A percentile compares a stretch with the other conserved stretches of the same genome.
These are phyloP conservation scores for Annulohypoxylon stygium DNA, from an alignment of 495 filamentous ascomycete species.

Conservation along the genomic window DNA sequence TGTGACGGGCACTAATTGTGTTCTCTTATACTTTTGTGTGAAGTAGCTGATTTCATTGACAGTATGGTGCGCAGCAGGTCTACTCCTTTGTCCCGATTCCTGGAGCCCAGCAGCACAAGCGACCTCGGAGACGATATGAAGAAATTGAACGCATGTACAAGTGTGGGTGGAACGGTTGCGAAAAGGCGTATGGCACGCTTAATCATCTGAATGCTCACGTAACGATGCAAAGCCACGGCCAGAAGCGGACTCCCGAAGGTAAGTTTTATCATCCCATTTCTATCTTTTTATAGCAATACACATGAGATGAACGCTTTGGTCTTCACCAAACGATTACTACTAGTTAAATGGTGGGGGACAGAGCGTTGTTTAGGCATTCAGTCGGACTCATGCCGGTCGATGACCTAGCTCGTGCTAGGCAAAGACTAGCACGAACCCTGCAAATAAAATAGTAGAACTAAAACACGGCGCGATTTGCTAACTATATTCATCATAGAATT, in stretches of 20 bases:
- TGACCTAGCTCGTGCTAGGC: slow-evolving; percentile 32
- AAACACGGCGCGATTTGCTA: slow-evolving; percentile 24
- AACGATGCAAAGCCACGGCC: slow-evolving; percentile 95
- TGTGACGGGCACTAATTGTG: background rate
- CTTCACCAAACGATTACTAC: slow-evolving; percentile 14
- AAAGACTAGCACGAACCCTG: slow-evolving; percentile 15
- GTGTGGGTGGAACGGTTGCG: slow-evolving; percentile 97
- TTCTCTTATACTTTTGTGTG: slow-evolving; percentile 27
- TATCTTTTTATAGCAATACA: background rate
- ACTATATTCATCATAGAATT: slow-evolving; percentile 74
- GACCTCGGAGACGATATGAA: slow-evolving; percentile 93
- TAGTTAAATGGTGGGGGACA: slow-evolving; percentile 17
- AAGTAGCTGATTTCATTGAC: slow-evolving; percentile 54
- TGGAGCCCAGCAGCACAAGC: slow-evolving; percentile 96
- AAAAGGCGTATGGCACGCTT: slow-evolving; percentile 96
- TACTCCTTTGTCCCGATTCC: slow-evolving; percentile 99
- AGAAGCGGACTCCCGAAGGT: slow-evolving; percentile 97
- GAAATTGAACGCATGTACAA: slow-evolving; percentile 99
- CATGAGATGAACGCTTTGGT: slow-evolving; percentile 1
- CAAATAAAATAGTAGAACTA: background rate
- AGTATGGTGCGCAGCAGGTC: slow-evolving; percentile 71
- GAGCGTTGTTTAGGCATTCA: slow-evolving; percentile 19
- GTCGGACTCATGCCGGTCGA: slow-evolving; percentile 25
- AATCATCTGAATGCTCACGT: slow-evolving; percentile 98
- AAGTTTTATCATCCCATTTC: slow-evolving; percentile 53